Evolutionary conservation across 2,329 filamentous ascomycete genomes (phyloP).

Genomic region (Knufia fluminis): DNA sequence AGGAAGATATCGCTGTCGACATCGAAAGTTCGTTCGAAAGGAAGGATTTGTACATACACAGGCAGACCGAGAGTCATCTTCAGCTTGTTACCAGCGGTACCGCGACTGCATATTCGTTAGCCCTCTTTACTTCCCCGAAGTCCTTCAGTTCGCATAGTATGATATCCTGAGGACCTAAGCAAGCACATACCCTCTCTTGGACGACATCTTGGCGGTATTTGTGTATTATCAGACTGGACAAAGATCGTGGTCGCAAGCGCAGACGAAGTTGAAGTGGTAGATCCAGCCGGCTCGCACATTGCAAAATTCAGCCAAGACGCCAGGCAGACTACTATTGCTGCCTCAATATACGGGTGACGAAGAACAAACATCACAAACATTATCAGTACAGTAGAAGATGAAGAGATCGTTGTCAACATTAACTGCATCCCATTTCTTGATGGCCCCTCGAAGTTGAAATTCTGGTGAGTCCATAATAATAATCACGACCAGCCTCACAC

Average conservation of each 20-base stretch:
- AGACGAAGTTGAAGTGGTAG: not conserved
- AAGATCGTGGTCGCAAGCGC: not conserved
- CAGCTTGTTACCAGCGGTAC: slow-evolving; percentile 99
- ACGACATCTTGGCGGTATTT: slow-evolving; percentile 12
- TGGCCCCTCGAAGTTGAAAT: too few relatives aligned
- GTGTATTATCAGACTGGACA: not conserved
- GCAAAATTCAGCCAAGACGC: too few relatives aligned
- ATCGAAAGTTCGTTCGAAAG: slow-evolving; percentile 7
- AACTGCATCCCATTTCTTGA: too few relatives aligned
- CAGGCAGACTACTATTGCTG: too few relatives aligned
- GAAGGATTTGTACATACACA: slow-evolving; percentile 62
- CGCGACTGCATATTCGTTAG: slow-evolving; percentile 39
- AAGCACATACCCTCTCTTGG: slow-evolving; percentile 22
- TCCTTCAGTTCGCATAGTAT: not conserved
- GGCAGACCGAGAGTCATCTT: slow-evolving; percentile 99
- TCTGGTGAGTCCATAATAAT: too few relatives aligned
- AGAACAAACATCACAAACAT: too few relatives aligned
- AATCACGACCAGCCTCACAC: too few relatives aligned
- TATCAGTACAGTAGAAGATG: too few relatives aligned
- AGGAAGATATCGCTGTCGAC: not conserved
- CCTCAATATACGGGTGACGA: too few relatives aligned
- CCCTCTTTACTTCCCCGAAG: slow-evolving; percentile 6
- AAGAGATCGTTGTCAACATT: too few relatives aligned
- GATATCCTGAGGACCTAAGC: not conserved
- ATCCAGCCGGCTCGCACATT: too few relatives aligned